phyloP scores from a whole-genome alignment of 2,329 filamentous ascomycete species.

The Talaromyces piceae region DNA sequence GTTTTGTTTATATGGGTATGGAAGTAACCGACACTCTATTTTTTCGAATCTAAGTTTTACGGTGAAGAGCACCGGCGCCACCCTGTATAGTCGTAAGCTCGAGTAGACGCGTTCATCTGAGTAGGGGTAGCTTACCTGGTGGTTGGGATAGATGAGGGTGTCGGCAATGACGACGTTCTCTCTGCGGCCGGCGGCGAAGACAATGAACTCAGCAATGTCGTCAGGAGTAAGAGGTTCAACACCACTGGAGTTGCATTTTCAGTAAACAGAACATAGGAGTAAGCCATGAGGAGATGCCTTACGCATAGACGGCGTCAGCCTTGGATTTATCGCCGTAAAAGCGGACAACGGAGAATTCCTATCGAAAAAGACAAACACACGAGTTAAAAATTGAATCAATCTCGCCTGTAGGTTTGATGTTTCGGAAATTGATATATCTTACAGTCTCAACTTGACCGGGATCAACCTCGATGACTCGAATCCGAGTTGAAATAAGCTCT shows the following conservation, averaged over 20 bases:
- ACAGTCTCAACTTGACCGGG: conserved; percentile 89
- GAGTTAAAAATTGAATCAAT: neutral
- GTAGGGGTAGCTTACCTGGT: conserved; percentile 57
- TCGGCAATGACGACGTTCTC: conserved; percentile 91
- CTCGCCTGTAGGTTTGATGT: neutral
- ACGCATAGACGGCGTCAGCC: conserved; percentile 84
- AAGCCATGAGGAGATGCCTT: conserved; percentile 28
- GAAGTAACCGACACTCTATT: neutral
- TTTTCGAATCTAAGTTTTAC: conserved; percentile 2
- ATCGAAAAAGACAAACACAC: too few species aligned
- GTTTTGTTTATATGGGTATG: neutral
- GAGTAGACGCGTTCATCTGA: neutral
- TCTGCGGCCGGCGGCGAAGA: conserved; percentile 73
- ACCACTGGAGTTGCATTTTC: conserved; percentile 43
- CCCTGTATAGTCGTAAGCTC: conserved; percentile 5
- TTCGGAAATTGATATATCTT: conserved; percentile 19
- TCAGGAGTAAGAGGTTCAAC: conserved; percentile 79
- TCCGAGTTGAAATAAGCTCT: conserved; percentile 72
- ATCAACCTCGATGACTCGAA: conserved; percentile 81
- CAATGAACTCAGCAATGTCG: conserved; percentile 84
- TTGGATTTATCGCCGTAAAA: conserved; percentile 85
- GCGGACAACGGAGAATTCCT: conserved; percentile 79
- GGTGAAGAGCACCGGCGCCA: conserved; percentile 10
- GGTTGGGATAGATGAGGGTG: conserved; percentile 77
- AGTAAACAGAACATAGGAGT: neutral